Evolutionary conservation across 2,329 filamentous ascomycete genomes (phyloP), one percentile per base, ranked within the genome.

Genomic region (Alternaria sp.): DNA sequence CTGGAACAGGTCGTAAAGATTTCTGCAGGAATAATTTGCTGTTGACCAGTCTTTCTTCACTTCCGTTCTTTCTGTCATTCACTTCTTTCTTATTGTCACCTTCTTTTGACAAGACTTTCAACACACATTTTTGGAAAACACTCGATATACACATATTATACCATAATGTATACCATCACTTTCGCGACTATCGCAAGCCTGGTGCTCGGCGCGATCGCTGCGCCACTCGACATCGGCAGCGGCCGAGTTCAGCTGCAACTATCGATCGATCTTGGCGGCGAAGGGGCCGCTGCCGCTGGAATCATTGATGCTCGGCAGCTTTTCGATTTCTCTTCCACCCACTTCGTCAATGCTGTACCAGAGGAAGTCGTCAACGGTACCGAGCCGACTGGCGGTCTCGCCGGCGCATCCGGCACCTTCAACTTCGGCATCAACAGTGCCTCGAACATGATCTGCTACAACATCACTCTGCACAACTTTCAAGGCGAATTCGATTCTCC

Each of bases 391-490:
- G 80, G 80, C 43, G 82, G 83, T 12, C 73, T 83, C 4, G 64
- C 75, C 16, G 82, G 83, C 42, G 79, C 82, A 46, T 70, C 74
- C 18, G 85, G 84, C 18, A 75, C 78, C 60, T 87, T 83, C 80
- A 80, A 82, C 69, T 84, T 82, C 67, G 84, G 83, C 59, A 81
- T 87, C 75, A 86, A 86, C 78, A 79, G 78, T 28, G 62, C 75
- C 14, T 60, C 70, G 41, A 76, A 81, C 70, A 70, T 75, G 64
- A 80, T 81, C 70, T 81, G 80, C 74, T 81, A 79, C 72, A 83
- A 86, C 76, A 86, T 87, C 72, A 84, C 80, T 34, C 75, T 87
- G 44, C 69, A 78, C 57, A 79, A 78, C 64, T 83, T 87, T 78
- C 75, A 77, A 30, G 85, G 85, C 56, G 78, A 83, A 3, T 87